Conservation (phyloP, 345 rosid species). For the Citrus sp. region DNA sequence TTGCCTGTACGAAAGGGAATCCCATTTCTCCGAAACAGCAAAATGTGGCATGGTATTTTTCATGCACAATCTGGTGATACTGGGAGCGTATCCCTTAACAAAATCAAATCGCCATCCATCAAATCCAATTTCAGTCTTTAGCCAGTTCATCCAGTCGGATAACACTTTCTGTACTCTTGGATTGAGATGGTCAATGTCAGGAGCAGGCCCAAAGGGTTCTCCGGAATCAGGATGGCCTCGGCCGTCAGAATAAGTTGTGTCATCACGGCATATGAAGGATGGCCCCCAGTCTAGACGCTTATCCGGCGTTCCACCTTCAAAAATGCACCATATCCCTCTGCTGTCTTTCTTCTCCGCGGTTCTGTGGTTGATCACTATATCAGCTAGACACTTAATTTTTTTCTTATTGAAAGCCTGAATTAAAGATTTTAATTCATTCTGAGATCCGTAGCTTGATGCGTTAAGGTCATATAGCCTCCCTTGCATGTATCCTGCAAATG, state of each 20-base stretch:
- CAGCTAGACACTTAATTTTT: conserved; percentile 71
- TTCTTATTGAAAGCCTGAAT: conserved; percentile 43
- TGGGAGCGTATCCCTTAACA: conserved; percentile 64
- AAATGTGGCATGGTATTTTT: conserved; percentile 54
- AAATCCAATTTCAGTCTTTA: conserved; percentile 69
- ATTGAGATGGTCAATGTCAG: conserved; percentile 85
- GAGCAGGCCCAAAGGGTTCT: conserved; percentile 43
- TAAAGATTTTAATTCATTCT: conserved; percentile 48
- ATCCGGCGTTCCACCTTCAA: conserved; percentile 44
- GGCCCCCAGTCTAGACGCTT: conserved; percentile 74
- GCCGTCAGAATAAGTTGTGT: conserved; percentile 49
- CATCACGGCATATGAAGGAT: conserved; percentile 56
- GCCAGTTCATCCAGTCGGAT: conserved; percentile 92
- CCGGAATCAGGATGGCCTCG: conserved; percentile 72
- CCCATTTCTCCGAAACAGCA: conserved; percentile 85
- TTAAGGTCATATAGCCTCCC: conserved; percentile 78
- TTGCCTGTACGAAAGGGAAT: conserved; percentile 42
- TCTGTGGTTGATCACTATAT: conserved; percentile 79
- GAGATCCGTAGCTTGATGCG: conserved; percentile 69
- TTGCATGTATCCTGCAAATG: conserved; percentile 64
- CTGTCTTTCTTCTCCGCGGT: conserved; percentile 67
- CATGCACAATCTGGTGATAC: conserved; percentile 46
- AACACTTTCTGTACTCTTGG: conserved; percentile 59
- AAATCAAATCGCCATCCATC: conserved; percentile 78
- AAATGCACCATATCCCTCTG: conserved; percentile 57